Conservation (phyloP, 768 basidiomycete species). For the Phylloporus sp. region DNA sequence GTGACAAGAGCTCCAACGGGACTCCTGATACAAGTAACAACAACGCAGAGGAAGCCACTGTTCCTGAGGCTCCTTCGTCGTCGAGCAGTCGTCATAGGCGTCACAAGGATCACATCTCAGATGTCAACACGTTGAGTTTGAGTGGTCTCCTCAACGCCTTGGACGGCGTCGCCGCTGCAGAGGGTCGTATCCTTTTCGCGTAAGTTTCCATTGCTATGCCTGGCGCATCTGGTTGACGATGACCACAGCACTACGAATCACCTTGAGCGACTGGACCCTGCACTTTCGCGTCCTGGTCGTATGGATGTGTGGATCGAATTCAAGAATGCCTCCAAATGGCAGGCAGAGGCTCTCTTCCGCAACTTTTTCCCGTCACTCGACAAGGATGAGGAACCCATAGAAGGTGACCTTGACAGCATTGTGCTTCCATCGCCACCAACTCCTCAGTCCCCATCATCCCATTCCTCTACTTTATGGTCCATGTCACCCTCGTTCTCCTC, state of each 20-base stretch:
- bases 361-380: constrained; percentile 87
- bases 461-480: constrained; percentile 46
- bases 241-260: constrained; percentile 77
- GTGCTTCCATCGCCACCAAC: constrained; percentile 39
- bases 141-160: constrained; percentile 82
- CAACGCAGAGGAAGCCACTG: constrained; percentile 32
- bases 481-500: constrained; percentile 44
- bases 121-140: constrained; percentile 76
- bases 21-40: constrained; percentile 36
- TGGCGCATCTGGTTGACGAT: not conserved
- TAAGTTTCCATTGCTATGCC: constrained; percentile 38
- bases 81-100: constrained; percentile 42
- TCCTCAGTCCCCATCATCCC: constrained; percentile 40
- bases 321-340: constrained; percentile 80
- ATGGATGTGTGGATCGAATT: constrained; percentile 95
- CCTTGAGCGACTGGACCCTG: constrained; percentile 85
- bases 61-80: constrained; percentile 26
- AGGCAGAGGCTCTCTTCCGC: constrained; percentile 81
- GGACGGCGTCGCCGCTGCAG: constrained; percentile 83
- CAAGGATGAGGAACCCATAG: constrained; percentile 36
- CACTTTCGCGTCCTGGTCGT: constrained; percentile 85
- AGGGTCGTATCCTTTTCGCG: constrained; percentile 88
- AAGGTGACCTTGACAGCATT: constrained; percentile 44
- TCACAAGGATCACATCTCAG: constrained; percentile 59
- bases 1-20: constrained; percentile 53